phyloP scores from a whole-genome alignment of 768 basidiomycete species.

The Boletus patriciae region DNA sequence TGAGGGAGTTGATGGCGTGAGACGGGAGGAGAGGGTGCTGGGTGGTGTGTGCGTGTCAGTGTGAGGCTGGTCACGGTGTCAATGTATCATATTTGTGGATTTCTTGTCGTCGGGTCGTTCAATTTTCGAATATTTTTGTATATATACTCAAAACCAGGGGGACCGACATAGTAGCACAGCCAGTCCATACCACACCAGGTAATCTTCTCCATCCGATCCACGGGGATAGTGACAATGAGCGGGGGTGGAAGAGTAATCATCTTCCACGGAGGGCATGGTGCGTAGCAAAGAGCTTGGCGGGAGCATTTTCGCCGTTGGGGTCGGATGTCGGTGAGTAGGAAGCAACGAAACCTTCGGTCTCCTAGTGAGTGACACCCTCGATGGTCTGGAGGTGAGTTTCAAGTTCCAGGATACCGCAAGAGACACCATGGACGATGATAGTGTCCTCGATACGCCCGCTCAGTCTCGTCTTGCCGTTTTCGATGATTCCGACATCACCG shows the following conservation, averaged over 20 bases:
- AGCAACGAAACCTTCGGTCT: conserved; percentile 44
- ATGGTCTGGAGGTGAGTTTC: conserved; percentile 42
- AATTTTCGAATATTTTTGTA: no score
- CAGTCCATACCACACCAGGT: no score
- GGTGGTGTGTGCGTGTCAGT: no score
- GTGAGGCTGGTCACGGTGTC: no score
- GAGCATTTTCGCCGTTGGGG: conserved; percentile 25
- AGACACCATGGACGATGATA: conserved; percentile 47
- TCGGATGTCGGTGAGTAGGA: conserved; percentile 41
- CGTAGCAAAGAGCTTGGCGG: conserved; percentile 24
- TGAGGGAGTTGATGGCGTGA: conserved; percentile 18
- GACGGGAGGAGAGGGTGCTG: background rate
- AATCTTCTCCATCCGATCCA: conserved; percentile 40
- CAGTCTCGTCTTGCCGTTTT: conserved; percentile 36
- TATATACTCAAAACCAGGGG: no score
- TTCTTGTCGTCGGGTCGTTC: no score
- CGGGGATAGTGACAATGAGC: conserved; percentile 39
- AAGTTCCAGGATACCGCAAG: conserved; percentile 39
- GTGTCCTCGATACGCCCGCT: conserved; percentile 44
- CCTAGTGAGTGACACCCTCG: conserved; percentile 36
- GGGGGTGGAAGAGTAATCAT: conserved; percentile 38
- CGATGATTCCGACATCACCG: conserved; percentile 50
- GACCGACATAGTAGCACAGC: no score
- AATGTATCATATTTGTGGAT: no score
- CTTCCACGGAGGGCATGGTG: conserved; percentile 33